A percentile compares a stretch with the other conserved stretches of the same genome.
Conservation (phyloP, 2,329 filamentous ascomycete species). For the Cadophora luteo-olivacea region DNA sequence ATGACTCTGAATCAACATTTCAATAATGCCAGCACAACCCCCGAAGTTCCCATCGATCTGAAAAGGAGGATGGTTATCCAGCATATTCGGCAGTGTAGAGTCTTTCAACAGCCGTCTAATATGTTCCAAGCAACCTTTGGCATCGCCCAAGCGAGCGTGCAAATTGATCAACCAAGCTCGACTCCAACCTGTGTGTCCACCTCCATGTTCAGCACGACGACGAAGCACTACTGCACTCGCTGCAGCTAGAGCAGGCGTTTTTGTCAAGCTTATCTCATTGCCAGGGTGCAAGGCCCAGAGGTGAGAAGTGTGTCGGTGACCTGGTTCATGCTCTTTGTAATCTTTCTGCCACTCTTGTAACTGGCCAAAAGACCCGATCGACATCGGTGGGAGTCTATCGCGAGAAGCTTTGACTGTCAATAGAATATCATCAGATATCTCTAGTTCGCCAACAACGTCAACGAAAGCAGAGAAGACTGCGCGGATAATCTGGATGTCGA, state of each 20-base stretch:
- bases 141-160: slow-evolving; percentile 51
- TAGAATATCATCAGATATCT: slow-evolving; percentile 45
- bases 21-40: slow-evolving; percentile 53
- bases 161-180: slow-evolving; percentile 55
- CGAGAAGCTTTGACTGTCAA: slow-evolving; percentile 24
- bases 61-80: slow-evolving; percentile 54
- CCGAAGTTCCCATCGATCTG: slow-evolving; percentile 60
- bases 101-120: slow-evolving; percentile 48
- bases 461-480: slow-evolving; percentile 47
- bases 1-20: slow-evolving; percentile 52
- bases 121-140: slow-evolving; percentile 47
- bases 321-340: slow-evolving; percentile 49
- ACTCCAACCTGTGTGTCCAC: slow-evolving; percentile 55
- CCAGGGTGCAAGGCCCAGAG: slow-evolving; percentile 53
- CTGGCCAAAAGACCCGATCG: slow-evolving; percentile 44
- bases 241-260: slow-evolving; percentile 43
- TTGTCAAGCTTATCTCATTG: slow-evolving; percentile 46
- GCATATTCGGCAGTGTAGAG: slow-evolving; percentile 52
- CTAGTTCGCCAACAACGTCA: slow-evolving; percentile 28
- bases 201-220: slow-evolving; percentile 47
- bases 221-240: slow-evolving; percentile 43
- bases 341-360: slow-evolving; percentile 52
- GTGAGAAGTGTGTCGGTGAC: slow-evolving; percentile 54
- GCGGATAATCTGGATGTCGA: slow-evolving; percentile 53
- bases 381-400: slow-evolving; percentile 35